These are phyloP conservation scores for Vickermania ingenoplastis DNA, from an alignment of 208 protist genomes.

Conservation along the genomic window DNA sequence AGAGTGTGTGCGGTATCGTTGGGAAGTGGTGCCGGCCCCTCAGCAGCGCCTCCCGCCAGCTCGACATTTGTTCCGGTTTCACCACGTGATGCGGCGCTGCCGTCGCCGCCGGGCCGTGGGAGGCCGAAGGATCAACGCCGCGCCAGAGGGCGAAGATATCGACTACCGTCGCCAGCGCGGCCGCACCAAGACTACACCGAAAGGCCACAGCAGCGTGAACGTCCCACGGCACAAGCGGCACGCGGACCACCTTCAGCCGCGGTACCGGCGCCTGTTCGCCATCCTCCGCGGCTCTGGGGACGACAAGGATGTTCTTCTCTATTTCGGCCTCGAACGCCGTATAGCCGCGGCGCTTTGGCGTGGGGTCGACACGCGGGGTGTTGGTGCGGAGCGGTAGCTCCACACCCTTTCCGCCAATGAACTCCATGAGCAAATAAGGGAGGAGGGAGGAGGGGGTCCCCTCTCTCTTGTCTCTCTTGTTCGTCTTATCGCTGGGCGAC, in stretches of 20 bases:
- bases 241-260: too few species aligned
- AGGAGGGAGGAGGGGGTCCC: too few species aligned
- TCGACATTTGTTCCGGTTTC: neutral
- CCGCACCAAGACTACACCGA: neutral
- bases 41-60: neutral
- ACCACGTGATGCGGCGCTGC: neutral
- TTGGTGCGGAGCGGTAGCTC: slow-evolving; percentile 17
- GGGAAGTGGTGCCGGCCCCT: neutral
- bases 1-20: neutral
- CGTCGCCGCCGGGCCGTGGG: neutral
- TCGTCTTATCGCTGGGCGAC: too few species aligned
- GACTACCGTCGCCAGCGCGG: neutral
- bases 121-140: neutral
- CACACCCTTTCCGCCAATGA: slow-evolving; percentile 7
- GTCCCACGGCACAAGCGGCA: neutral
- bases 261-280: neutral
- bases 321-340: too few species aligned
- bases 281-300: neutral
- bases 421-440: slow-evolving; percentile 2
- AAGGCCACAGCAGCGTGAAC: neutral
- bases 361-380: slow-evolving; percentile 39
- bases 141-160: neutral
- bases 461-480: too few species aligned
- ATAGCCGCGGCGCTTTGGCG: slow-evolving; percentile 51
- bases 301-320: slow-evolving; percentile 51